Percentiles rank a stretch among this genome's conserved stretches.
Conservation (phyloP, 2,329 filamentous ascomycete genomes). For the Lizonia empirigonia region DNA sequence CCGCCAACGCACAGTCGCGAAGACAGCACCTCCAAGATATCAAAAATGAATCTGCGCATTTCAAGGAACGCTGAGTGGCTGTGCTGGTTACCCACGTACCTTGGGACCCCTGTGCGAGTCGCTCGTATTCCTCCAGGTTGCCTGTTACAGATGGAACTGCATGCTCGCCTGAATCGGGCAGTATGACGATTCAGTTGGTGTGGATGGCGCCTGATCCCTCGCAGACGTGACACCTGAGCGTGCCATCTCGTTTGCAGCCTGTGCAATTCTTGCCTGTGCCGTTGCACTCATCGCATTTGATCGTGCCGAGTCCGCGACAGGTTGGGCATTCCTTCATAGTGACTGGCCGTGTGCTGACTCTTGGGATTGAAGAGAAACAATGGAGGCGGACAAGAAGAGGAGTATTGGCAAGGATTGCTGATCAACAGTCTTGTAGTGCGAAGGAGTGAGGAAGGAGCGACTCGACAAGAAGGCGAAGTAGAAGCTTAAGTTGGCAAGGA, state of each 20-base stretch:
- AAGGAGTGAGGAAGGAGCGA: conserved; percentile 2
- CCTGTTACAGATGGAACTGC: conserved; percentile 13
- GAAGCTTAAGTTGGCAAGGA: conserved; percentile 1
- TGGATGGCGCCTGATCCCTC: conserved; percentile 44
- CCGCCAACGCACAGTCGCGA: too few relatives aligned
- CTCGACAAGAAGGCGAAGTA: conserved; percentile 6
- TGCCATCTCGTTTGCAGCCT: conserved; percentile 38
- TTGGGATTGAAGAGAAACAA: conserved; percentile 4
- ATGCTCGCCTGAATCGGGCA: conserved; percentile 7
- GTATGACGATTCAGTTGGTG: conserved; percentile 29
- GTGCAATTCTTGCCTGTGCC: conserved; percentile 32
- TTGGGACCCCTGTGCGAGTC: conserved; percentile 22
- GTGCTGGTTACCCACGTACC: conserved; percentile 18
- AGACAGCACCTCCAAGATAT: not conserved
- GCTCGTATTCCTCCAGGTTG: conserved; percentile 16
- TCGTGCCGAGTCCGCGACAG: conserved; percentile 41
- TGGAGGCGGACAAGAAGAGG: conserved; percentile 1
- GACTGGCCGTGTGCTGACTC: not conserved
- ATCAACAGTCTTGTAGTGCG: conserved; percentile 1
- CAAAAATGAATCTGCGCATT: not conserved
- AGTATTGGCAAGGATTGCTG: not conserved
- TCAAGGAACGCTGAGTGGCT: not conserved
- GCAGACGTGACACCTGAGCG: conserved; percentile 38
- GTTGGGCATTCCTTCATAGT: conserved; percentile 42
- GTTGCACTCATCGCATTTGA: conserved; percentile 44